Evolutionary conservation across 1,284 basidiomycete species (phyloP), one percentile per base, ranked within the genome.

Genomic region (Phellinidium pouzarii): DNA sequence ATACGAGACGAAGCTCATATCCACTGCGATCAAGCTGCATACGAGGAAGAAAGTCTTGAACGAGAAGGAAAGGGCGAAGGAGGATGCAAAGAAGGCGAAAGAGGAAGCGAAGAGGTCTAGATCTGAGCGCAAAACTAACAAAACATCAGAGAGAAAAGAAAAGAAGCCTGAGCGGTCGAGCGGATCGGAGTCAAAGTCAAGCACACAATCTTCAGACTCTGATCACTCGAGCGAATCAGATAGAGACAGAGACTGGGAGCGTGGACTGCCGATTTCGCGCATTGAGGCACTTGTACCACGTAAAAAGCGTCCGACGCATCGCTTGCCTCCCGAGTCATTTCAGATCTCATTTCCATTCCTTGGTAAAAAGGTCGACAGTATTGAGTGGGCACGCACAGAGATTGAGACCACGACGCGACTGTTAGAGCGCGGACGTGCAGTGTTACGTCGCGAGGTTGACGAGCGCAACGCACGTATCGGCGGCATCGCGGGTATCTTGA

Each of bases 331-430:
- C 44, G 64, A 68, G 9, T 84, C 71, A 74, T 64, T 77, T 38
- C 82, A 82, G 0, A 79, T 84, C 58, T 67, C 73, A 1, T 66
- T 86, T 0, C 82, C 87, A 20, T 80, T 88, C 42, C 71, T 77
- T 7, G 87, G 87, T 2, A 68, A 91, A 65, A 91, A 95, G 68
- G 91, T 94, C 3, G 95, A 99, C 69, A 78, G 84, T 1, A 93
- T 99, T 64, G 83, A 92, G 1, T 98, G 94, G 93, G 84, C 84
- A 44, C 80, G 93, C 29, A 68, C 76, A 27, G 81, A 91, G 62
- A 82, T 93, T 48, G 67, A 71, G 3, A 65, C 69, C 2, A 80
- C 80, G 48, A 80, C 73, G 27, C 61, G 64, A 31, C 60, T 76
- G 4, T 69, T 90, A 41, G 74, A 75, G 2, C 71, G 75, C 58